Evolutionary conservation across 2,329 filamentous ascomycete species (phyloP).

Genomic region (Xylaria sp.): DNA sequence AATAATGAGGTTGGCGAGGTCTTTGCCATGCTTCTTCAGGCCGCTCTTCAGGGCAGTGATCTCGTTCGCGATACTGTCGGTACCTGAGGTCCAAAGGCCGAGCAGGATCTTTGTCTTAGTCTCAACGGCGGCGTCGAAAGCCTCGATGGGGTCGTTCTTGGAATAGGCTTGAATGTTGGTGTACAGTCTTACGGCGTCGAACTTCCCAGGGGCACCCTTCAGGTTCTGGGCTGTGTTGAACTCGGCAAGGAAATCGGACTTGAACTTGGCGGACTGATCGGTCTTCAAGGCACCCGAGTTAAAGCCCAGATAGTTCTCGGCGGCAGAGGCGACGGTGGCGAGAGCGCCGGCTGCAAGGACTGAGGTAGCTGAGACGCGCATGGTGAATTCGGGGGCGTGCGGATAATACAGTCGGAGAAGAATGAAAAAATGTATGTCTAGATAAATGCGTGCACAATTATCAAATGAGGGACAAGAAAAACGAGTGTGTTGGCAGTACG

Average conservation of each 20-base stretch:
- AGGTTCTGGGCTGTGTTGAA: conserved; percentile 41
- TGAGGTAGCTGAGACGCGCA: conserved; percentile 29
- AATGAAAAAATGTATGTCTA: background rate
- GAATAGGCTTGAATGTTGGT: conserved; percentile 35
- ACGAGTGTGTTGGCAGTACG: conserved; percentile 21
- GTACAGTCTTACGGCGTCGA: conserved; percentile 40
- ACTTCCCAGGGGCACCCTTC: conserved; percentile 38
- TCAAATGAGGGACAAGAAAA: conserved; percentile 18
- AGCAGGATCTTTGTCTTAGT: conserved; percentile 57
- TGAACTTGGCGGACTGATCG: conserved; percentile 39
- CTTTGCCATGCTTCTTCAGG: conserved; percentile 50
- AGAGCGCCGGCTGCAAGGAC: conserved; percentile 20
- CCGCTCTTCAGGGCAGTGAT: conserved; percentile 56
- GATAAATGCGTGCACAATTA: background rate
- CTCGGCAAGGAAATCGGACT: conserved; percentile 40
- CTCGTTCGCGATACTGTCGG: conserved; percentile 50
- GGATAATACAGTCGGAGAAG: background rate
- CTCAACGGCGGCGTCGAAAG: conserved; percentile 65
- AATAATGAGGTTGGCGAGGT: conserved; percentile 52
- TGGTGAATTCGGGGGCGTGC: conserved; percentile 8
- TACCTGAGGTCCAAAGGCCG: conserved; percentile 55
- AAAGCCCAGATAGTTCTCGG: conserved; percentile 40
- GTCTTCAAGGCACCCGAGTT: conserved; percentile 42
- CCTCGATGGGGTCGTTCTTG: conserved; percentile 64
- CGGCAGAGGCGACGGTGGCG: conserved; percentile 33